Evolutionary conservation across 2,329 filamentous ascomycete species (phyloP).

Genomic region (Hymenoscyphus occultus): DNA sequence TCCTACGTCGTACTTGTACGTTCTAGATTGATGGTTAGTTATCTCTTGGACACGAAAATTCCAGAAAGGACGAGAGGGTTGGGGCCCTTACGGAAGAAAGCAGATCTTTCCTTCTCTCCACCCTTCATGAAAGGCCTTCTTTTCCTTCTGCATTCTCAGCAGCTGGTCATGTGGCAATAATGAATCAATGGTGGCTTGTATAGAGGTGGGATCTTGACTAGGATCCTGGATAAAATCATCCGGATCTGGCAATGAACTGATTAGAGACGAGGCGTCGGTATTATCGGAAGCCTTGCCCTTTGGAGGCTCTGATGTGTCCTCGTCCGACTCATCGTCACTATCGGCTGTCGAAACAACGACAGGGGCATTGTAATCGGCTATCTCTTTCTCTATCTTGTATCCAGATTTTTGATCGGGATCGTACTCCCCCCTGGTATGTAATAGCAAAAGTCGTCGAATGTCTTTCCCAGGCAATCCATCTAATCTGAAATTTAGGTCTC

Average conservation of each 20-base stretch:
- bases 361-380: constrained; percentile 47
- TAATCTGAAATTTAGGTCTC: constrained; percentile 91
- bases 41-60: background rate
- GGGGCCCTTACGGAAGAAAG: constrained; percentile 62
- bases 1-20: constrained; percentile 98
- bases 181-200: constrained; percentile 85
- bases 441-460: constrained; percentile 76
- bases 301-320: constrained; percentile 33
- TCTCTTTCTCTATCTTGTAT: constrained; percentile 35
- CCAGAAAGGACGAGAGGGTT: background rate
- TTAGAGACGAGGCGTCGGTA: constrained; percentile 38
- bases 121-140: constrained; percentile 84
- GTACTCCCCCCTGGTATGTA: constrained; percentile 80
- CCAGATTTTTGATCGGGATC: constrained; percentile 47
- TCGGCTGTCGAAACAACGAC: constrained; percentile 44
- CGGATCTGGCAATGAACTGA: constrained; percentile 52
- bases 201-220: constrained; percentile 74
- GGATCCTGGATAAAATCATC: constrained; percentile 67
- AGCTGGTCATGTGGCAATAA: constrained; percentile 89
- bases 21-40: constrained; percentile 36
- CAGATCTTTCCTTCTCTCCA: constrained; percentile 87
- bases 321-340: constrained; percentile 42
- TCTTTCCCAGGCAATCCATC: constrained; percentile 87
- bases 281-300: constrained; percentile 33
- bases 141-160: constrained; percentile 64